Base-by-base conservation (phyloP, 2,329 filamentous ascomycete genomes). In the Fusarium tupiense region DNA sequence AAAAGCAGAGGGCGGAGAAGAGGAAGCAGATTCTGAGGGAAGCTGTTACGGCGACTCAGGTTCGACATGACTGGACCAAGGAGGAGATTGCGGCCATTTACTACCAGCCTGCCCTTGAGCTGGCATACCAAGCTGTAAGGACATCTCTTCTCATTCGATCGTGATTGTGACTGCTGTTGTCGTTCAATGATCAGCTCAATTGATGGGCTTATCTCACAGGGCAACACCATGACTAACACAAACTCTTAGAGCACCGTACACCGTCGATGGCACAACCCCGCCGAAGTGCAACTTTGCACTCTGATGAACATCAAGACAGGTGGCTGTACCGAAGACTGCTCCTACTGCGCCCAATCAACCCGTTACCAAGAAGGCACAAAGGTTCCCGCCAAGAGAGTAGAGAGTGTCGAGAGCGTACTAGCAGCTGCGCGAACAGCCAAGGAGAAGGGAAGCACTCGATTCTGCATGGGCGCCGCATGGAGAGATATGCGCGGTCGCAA, bases 231-330 rank as follows among this genome's bases (percentile, higher is more conserved):
- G 43, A 67, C 71, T 77, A 41, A 79, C 73, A 59, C 53, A 38
- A 41, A 50, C 11, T 60, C 38, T 38, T 74, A 96, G 94, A 91
- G 90, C 74, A 89, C 88, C 41, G 85, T 97, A 65, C 95, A 98
- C 83, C 91, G 94, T 52, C 92, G 92, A 77, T 97, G 97, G 86
- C 95, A 97, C 84, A 89, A 93, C 79, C 93, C 95, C 12, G 88
- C 91, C 53, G 91, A 94, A 35, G 94, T 98, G 72, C 95, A 98
- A 83, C 92, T 97, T 84, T 98, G 95, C 86, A 98, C 95, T 1
- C 87, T 98, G 67, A 97, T 97, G 93, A 97, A 97, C 87, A 98
- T 98, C 86, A 98, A 98, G 82, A 97, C 94, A 14, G 95, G 95
- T 62, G 95, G 95, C 54, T 98, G 95, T 84, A 94, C 91, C 77